phyloP scores from a whole-genome alignment of 1,139 yeast genomes.

The Magnusiomyces paraingens region DNA sequence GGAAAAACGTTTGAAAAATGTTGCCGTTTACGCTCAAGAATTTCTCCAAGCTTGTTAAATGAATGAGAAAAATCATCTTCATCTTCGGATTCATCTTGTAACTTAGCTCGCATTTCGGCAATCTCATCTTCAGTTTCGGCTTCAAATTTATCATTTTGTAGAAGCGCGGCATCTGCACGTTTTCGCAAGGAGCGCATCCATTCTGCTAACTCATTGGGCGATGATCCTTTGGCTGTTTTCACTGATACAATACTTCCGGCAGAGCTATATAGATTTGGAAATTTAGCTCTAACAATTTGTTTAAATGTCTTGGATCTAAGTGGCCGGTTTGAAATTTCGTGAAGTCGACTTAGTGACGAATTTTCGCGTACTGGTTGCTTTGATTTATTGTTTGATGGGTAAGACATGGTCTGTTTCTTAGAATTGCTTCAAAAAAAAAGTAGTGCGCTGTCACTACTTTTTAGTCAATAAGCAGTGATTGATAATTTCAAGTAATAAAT shows the following conservation, averaged over 20 bases:
- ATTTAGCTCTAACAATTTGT: too few relatives aligned
- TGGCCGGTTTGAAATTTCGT: too few relatives aligned
- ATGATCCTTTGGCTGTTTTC: conserved; percentile 9
- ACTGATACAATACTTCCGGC: neutral
- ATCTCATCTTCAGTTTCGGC: conserved; percentile 37
- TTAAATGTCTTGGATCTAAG: too few relatives aligned
- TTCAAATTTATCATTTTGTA: conserved; percentile 28
- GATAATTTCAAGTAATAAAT: too few relatives aligned
- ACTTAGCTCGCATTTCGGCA: conserved; percentile 18
- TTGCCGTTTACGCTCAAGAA: conserved; percentile 21
- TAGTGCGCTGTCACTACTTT: too few relatives aligned
- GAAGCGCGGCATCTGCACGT: conserved; percentile 35
- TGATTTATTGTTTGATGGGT: too few relatives aligned
- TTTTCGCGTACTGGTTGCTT: too few relatives aligned
- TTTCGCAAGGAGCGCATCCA: conserved; percentile 48
- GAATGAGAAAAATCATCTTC: conserved; percentile 35
- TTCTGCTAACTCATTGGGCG: conserved; percentile 38
- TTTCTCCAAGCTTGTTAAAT: conserved; percentile 37
- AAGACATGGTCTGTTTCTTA: too few relatives aligned
- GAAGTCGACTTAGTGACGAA: too few relatives aligned
- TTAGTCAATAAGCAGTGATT: too few relatives aligned
- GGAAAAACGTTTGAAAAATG: conserved; percentile 4
- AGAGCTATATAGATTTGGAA: too few relatives aligned
- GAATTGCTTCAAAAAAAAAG: too few relatives aligned
- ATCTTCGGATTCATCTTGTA: conserved; percentile 34